These are phyloP conservation scores for Adansonia grandidieri DNA, from an alignment of 441 rosid species.

Conservation along the genomic window DNA sequence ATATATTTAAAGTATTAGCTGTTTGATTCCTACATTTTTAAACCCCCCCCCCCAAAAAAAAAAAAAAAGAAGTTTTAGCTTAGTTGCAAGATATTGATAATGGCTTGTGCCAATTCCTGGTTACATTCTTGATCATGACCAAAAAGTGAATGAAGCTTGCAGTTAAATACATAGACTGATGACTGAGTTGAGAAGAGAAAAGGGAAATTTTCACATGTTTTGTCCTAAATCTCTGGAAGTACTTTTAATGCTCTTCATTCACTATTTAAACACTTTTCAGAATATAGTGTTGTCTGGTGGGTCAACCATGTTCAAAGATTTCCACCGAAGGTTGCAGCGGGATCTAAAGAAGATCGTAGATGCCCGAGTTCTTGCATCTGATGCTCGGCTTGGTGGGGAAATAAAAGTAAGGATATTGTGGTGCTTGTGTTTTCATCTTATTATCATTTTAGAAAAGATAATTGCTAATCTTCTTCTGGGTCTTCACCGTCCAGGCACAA, in stretches of 20 bases:
- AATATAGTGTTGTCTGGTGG: slow-evolving; percentile 98
- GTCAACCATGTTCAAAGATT: slow-evolving; percentile 99
- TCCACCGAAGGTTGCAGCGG: slow-evolving; percentile 96
- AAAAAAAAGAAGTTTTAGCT: background rate
- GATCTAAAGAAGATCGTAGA: slow-evolving; percentile 98
- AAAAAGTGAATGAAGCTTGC: slow-evolving; percentile 4
- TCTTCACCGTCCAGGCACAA: slow-evolving; percentile 55
- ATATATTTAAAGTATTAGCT: slow-evolving; percentile 16
- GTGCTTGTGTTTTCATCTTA: slow-evolving; percentile 14
- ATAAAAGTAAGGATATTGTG: slow-evolving; percentile 58
- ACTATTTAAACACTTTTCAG: slow-evolving; percentile 44
- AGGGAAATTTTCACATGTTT: background rate
- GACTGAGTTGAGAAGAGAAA: background rate
- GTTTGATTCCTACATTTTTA: background rate
- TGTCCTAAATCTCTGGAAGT: background rate
- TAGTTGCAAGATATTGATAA: background rate
- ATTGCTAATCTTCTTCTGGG: slow-evolving; percentile 19
- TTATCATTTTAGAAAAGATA: slow-evolving; percentile 21
- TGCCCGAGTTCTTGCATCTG: slow-evolving; percentile 83
- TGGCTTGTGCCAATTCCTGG: background rate
- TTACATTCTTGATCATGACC: background rate
- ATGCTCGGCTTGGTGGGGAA: slow-evolving; percentile 78
- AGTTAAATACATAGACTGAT: slow-evolving; percentile 26
- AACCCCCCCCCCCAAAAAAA: too few species aligned
- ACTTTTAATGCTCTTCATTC: background rate